These are phyloP conservation scores for Arthrocladium fulminans DNA, from an alignment of 2,329 filamentous ascomycete species.

Conservation along the genomic window DNA sequence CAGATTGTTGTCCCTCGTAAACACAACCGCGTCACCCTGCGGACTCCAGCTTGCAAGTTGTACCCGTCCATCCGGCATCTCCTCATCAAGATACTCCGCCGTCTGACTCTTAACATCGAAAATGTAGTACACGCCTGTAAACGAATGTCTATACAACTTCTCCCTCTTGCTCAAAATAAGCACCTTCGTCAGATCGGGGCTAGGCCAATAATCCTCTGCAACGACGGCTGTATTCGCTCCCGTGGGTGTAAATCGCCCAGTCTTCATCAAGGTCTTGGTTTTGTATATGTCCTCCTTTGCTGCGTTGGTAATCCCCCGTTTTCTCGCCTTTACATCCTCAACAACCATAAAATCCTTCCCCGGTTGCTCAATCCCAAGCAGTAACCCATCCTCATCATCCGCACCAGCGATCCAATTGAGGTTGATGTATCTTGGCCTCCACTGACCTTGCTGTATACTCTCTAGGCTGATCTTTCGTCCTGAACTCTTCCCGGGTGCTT, in stretches of 20 bases:
- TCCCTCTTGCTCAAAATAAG: conserved; percentile 64
- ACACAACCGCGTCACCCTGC: conserved; percentile 75
- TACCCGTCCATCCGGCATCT: conserved; percentile 54
- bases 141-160: conserved; percentile 85
- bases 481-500: conserved; percentile 28
- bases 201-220: conserved; percentile 56
- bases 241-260: conserved; percentile 52
- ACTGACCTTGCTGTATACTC: conserved; percentile 33
- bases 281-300: conserved; percentile 37
- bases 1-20: conserved; percentile 82
- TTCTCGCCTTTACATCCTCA: conserved; percentile 64
- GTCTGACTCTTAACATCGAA: conserved; percentile 77
- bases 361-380: conserved; percentile 59
- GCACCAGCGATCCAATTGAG: conserved; percentile 41
- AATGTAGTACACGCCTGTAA: conserved; percentile 78
- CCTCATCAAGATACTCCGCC: conserved; percentile 67
- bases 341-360: conserved; percentile 72
- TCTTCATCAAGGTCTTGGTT: conserved; percentile 67
- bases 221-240: conserved; percentile 47
- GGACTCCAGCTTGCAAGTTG: conserved; percentile 90
- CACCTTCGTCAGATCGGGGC: conserved; percentile 75
- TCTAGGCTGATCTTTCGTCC: conserved; percentile 36
- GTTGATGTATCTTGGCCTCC: conserved; percentile 30
- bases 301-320: background rate
- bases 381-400: conserved; percentile 60